phyloP scores from a whole-genome alignment of 2,329 filamentous ascomycete genomes.

The Colletotrichum graminicola region DNA sequence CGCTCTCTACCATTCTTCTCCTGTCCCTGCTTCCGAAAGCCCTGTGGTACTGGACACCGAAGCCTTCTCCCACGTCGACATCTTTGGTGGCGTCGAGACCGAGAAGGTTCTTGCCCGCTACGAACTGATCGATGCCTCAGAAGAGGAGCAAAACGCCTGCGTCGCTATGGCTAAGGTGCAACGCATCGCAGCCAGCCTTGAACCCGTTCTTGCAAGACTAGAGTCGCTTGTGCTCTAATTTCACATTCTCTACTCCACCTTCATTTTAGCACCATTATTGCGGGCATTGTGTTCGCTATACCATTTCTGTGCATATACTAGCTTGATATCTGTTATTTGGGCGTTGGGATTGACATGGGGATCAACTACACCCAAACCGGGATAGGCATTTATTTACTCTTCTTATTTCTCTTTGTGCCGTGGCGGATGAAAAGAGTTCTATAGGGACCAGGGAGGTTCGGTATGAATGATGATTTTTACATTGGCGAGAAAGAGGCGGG shows the following conservation, averaged over 20 bases:
- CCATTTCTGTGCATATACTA: conserved; percentile 41
- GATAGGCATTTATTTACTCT: conserved; percentile 26
- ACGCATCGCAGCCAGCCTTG: conserved; percentile 59
- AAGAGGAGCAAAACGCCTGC: conserved; percentile 60
- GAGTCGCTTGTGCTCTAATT: conserved; percentile 44
- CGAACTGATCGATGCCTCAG: conserved; percentile 72
- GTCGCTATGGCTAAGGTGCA: conserved; percentile 64
- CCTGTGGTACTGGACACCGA: conserved; percentile 58
- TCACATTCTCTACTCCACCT: conserved; percentile 12
- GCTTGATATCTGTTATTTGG: conserved; percentile 38
- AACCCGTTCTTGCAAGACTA: conserved; percentile 53
- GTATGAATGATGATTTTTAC: conserved; percentile 39
- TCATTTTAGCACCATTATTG: conserved; percentile 16
- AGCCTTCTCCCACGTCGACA: conserved; percentile 53
- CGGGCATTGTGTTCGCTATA: conserved; percentile 22
- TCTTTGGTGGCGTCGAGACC: conserved; percentile 67
- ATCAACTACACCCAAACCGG: conserved; percentile 36
- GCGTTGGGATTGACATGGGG: conserved; percentile 35
- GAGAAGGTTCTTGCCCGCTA: conserved; percentile 75
- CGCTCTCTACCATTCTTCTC: conserved; percentile 67
- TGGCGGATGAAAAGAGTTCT: conserved; percentile 38
- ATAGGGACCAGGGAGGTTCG: conserved; percentile 35
- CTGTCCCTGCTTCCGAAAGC: conserved; percentile 46
- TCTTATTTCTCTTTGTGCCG: not conserved
- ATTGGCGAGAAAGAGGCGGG: conserved; percentile 31